phyloP scores from a whole-genome alignment of 1,139 yeast species.

The Kodamaea fungicola region DNA sequence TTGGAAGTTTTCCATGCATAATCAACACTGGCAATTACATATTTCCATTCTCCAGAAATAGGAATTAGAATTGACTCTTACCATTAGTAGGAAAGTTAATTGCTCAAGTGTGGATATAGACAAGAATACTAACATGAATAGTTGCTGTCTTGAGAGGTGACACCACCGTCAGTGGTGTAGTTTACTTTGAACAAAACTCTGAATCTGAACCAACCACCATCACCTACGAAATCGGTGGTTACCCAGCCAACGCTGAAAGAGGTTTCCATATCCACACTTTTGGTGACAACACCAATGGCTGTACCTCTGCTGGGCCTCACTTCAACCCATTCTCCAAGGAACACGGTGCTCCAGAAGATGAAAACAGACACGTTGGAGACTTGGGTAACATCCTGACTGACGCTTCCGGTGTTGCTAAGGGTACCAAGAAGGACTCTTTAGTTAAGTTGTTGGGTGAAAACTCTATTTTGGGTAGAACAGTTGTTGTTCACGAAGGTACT shows the following conservation, averaged over 20 bases:
- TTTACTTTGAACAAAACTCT: slow-evolving; percentile 75
- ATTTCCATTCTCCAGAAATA: background rate
- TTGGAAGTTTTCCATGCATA: background rate
- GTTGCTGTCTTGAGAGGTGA: slow-evolving; percentile 98
- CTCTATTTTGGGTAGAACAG: slow-evolving; percentile 91
- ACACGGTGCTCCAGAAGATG: slow-evolving; percentile 95
- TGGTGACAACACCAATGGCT: slow-evolving; percentile 98
- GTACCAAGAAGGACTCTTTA: slow-evolving; percentile 71
- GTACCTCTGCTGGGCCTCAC: slow-evolving; percentile 99
- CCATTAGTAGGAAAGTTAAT: slow-evolving; percentile 1
- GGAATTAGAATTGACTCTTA: background rate
- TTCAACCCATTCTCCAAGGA: slow-evolving; percentile 89
- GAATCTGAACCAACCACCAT: slow-evolving; percentile 82
- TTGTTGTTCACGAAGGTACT: slow-evolving; percentile 90
- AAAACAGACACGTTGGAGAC: slow-evolving; percentile 93
- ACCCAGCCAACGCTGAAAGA: slow-evolving; percentile 80
- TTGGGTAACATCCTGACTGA: slow-evolving; percentile 92
- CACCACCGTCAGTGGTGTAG: slow-evolving; percentile 81
- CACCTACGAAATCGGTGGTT: slow-evolving; percentile 84
- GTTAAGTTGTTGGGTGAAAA: slow-evolving; percentile 80
- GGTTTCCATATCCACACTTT: slow-evolving; percentile 98
- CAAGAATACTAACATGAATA: slow-evolving; percentile 19
- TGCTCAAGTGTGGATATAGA: slow-evolving; percentile 1
- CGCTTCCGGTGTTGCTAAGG: slow-evolving; percentile 83
- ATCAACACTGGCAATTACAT: background rate